A percentile compares a stretch with the other conserved stretches of the same genome.
phyloP scores from a whole-genome alignment of 495 filamentous ascomycete species.

The Penicillium subrubescens region DNA sequence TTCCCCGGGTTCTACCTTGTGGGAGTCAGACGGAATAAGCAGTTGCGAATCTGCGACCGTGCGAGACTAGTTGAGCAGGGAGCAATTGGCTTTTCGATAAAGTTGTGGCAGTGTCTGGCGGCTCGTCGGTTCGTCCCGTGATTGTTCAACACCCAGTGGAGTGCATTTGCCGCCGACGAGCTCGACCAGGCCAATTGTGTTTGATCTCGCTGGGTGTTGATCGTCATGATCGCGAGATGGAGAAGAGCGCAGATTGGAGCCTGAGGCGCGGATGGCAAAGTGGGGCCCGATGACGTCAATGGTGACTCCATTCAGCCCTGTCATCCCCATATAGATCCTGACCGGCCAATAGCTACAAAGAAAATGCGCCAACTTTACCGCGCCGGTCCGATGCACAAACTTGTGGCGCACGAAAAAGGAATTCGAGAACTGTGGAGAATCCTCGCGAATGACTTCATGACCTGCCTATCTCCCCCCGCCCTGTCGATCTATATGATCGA shows the following conservation, averaged over 20 bases:
- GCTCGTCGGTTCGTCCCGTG: neutral
- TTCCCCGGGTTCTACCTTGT: neutral
- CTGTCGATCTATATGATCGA: neutral
- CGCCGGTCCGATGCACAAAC: neutral
- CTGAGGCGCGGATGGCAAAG: neutral
- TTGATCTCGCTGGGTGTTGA: neutral
- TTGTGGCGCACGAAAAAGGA: neutral
- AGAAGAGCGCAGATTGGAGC: neutral
- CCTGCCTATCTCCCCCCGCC: neutral
- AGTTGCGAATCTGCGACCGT: neutral
- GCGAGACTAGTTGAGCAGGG: neutral
- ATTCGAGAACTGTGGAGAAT: constrained; percentile 3
- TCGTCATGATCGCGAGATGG: neutral
- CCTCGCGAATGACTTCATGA: neutral
- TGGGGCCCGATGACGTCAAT: neutral
- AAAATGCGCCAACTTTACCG: neutral
- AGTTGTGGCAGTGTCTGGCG: neutral
- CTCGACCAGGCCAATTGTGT: neutral
- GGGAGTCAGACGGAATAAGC: neutral
- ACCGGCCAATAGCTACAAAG: neutral
- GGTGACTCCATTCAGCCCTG: neutral
- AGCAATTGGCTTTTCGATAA: neutral
- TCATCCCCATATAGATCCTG: neutral
- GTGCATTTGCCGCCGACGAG: neutral
- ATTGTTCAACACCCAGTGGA: neutral